Conservation (phyloP, 75 land plant species). For the Selaginella moellendorffii region DNA sequence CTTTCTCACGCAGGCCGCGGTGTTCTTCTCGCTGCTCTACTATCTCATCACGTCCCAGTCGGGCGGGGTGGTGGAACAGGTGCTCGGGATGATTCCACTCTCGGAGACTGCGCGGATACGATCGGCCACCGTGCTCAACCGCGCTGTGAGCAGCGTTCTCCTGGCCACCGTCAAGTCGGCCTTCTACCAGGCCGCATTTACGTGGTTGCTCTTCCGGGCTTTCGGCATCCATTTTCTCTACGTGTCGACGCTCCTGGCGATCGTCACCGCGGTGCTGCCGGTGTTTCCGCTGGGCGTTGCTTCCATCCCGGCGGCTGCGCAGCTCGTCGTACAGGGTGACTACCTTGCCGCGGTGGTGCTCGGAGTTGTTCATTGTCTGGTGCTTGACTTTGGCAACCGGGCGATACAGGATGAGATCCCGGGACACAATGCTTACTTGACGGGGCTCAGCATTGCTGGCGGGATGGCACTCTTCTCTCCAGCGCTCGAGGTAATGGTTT, state of each 20-base stretch:
- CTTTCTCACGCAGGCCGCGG: constrained; percentile 51
- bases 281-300: constrained; percentile 63
- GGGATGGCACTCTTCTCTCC: constrained; percentile 82
- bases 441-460: constrained; percentile 85
- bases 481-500: constrained; percentile 56
- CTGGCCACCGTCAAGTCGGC: constrained; percentile 70
- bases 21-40: constrained; percentile 67
- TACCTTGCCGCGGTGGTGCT: constrained; percentile 39
- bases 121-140: constrained; percentile 61
- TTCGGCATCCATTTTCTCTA: constrained; percentile 71
- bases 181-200: constrained; percentile 62
- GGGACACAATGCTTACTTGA: constrained; percentile 60
- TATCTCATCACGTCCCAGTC: constrained; percentile 72
- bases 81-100: constrained; percentile 58
- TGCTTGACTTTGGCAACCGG: constrained; percentile 65
- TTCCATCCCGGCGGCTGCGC: constrained; percentile 49
- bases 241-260: constrained; percentile 61
- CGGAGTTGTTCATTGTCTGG: constrained; percentile 32
- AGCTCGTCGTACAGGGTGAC: constrained; percentile 52
- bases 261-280: constrained; percentile 55
- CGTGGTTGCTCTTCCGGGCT: constrained; percentile 67
- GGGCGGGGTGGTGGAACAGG: constrained; percentile 84
- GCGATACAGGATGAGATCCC: constrained; percentile 65
- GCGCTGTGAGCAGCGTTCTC: constrained; percentile 69
- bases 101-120: constrained; percentile 35